phyloP scores from a whole-genome alignment of 345 rosid genomes.

The Pseudoturritis turrita region DNA sequence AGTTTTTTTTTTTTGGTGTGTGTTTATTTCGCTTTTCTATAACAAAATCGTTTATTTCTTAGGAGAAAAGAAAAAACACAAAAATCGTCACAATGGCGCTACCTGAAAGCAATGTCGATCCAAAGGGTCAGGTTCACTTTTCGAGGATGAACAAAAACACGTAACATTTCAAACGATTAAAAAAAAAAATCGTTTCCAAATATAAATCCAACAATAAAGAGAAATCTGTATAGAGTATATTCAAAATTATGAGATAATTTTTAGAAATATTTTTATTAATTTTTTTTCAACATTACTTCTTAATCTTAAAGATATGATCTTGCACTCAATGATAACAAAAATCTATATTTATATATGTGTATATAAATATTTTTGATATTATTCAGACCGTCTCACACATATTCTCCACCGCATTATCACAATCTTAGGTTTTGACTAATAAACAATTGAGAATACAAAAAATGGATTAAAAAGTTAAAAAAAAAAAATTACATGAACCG shows the following conservation, averaged over 20 bases:
- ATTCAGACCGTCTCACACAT: too few species aligned
- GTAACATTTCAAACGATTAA: neutral
- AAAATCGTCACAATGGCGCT: neutral
- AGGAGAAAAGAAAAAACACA: neutral
- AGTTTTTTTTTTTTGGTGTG: neutral
- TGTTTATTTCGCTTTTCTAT: neutral
- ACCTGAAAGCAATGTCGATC: neutral
- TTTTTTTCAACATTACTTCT: neutral
- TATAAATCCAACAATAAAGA: neutral
- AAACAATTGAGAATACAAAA: too few species aligned
- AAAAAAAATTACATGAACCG: too few species aligned
- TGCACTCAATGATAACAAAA: too few species aligned
- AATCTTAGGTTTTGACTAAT: too few species aligned
- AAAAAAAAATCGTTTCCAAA: neutral
- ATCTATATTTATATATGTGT: too few species aligned
- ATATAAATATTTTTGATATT: too few species aligned
- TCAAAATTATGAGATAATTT: neutral
- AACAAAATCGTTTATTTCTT: neutral
- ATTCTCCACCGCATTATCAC: too few species aligned
- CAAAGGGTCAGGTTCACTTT: conserved; percentile 2
- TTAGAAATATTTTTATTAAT: too few species aligned
- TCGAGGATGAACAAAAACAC: neutral
- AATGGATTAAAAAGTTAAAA: too few species aligned
- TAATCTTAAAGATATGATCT: too few species aligned
- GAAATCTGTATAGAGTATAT: neutral